Evolutionary conservation across 2,329 filamentous ascomycete genomes (phyloP), one percentile per base, ranked within the genome.

Genomic region (Diplodia mutila): DNA sequence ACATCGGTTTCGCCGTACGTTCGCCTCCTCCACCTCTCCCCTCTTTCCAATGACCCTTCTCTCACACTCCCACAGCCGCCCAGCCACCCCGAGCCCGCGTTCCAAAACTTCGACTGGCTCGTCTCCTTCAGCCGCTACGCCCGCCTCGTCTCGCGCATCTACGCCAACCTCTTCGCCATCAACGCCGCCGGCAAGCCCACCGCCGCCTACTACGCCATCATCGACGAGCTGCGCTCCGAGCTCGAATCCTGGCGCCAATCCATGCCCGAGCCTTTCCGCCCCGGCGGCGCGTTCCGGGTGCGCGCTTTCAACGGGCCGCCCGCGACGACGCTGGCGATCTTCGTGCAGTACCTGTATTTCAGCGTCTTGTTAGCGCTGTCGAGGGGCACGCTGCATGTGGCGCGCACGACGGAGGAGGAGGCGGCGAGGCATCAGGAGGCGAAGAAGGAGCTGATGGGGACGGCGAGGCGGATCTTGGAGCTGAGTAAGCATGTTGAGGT

Each of bases 31-130:
- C 42, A 46, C 16, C 42, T n/a, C 42, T 11, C 42, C 42, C 5
- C 42, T 8, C 29, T 29, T 29, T 32, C 29, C n/a, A n/a, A 46
- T n/a, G 7, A 14, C 6, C 37, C 14, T 7, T 7, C 4, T 7
- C 14, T n/a, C 3, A 32, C 29, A 3, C 6, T 14, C 39, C 14
- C n/a, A 9, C 42, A 46, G 0, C 73, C 81, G 21, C 79, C 79
- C 4, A 53, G 69, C 14, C 68, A 72, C 16, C 77, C 77, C 1
- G 77, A 79, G 39, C 72, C 78, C 4, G 34, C 71, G 5, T 73
- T 80, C 52, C 73, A 72, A 21, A 72, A 70, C 5, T 79, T 76
- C 57, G 74, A 81, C 69, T 81, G 77, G 76, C 76, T 81, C 32
- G 57, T 78, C 1, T 68, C 73, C 3, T 73, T 73, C 23, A 72